Evolutionary conservation across 129 eudicot genomes (phyloP), one percentile per base, ranked within the genome.

Genomic region (Solidago caesia): DNA sequence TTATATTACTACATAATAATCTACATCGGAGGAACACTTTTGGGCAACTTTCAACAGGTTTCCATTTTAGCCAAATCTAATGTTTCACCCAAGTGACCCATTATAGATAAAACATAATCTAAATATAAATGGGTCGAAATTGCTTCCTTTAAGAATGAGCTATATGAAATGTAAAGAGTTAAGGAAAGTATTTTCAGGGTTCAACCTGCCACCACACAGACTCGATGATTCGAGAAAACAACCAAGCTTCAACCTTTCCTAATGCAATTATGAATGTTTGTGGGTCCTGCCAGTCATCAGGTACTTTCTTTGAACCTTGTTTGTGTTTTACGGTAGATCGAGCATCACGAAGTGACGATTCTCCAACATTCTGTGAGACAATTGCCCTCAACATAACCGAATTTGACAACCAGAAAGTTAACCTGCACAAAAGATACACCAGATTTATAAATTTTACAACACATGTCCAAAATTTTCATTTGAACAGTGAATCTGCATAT

Each of bases 131-230:
- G 41, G 5, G 33, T 60, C 33, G 3, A 61, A 27, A 27, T 11
- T 62, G 67, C 10, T n/a, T 26, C 14, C 7, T 62, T 62, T 11
- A 62, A 62, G 14, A 11, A 62, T 26, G 51, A 41, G 11, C 27
- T 42, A 64, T 59, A 29, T 61, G 2, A 66, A 14, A 66, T 6
- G 70, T 66, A 66, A 44, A 61, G 44, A 14, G 25, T 45, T 45
- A 33, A 14, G 42, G 33, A 39, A 66, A n/a, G n/a, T 7, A 13
- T 15, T 25, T 77, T 16, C 4, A 25, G 67, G 27, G 69, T 71
- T 43, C 9, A 62, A 92, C 98, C 98, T 93, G 98, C 98, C 98
- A 94, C 98, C 98, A 94, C 13, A 94, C 82, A 3, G 96, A 89
- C 81, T 90, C 92, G 2, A 88, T 78, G 63, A 94, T 90, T 70